phyloP scores from a whole-genome alignment of 352 stramenopile genomes.

The Albugo laibachii region DNA sequence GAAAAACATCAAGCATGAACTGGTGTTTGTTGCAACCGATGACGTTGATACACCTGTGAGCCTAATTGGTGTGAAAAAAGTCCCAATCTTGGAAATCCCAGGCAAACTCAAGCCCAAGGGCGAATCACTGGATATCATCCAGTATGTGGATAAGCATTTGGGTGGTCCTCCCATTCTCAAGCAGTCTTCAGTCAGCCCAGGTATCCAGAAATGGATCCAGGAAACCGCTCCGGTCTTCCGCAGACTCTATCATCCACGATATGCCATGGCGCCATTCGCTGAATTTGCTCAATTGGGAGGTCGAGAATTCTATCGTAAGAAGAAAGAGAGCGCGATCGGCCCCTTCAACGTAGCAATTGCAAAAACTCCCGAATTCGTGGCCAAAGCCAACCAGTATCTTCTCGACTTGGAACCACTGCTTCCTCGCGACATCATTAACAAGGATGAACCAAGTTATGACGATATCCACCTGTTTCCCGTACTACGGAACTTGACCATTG shows the following conservation, averaged over 20 bases:
- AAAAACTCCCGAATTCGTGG: conserved; percentile 18
- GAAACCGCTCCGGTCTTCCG: conserved; percentile 11
- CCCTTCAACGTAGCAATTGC: conserved; percentile 17
- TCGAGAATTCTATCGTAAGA: conserved; percentile 25
- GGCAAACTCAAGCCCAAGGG: conserved; percentile 16
- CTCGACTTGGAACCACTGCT: conserved; percentile 16
- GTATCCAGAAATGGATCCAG: conserved; percentile 22
- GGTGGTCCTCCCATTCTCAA: conserved; percentile 14
- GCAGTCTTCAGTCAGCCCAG: conserved; percentile 14
- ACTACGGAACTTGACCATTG: conserved; percentile 25
- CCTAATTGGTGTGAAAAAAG: conserved; percentile 23
- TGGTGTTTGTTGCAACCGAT: conserved; percentile 25
- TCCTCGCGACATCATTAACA: conserved; percentile 20
- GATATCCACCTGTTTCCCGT: conserved; percentile 29
- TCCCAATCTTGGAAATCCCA: conserved; percentile 23
- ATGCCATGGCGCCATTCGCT: conserved; percentile 17
- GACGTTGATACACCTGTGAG: conserved; percentile 26
- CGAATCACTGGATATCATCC: conserved; percentile 36
- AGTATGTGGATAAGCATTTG: conserved; percentile 29
- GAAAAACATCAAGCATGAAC: conserved; percentile 18
- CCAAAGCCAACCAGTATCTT: conserved; percentile 19
- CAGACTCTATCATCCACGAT: conserved; percentile 20
- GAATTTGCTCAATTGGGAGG: conserved; percentile 24
- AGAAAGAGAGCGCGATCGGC: conserved; percentile 26
- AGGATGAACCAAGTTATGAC: conserved; percentile 26